phyloP scores from a whole-genome alignment of 176 grass and related monocot species.

The Carex parvula region DNA sequence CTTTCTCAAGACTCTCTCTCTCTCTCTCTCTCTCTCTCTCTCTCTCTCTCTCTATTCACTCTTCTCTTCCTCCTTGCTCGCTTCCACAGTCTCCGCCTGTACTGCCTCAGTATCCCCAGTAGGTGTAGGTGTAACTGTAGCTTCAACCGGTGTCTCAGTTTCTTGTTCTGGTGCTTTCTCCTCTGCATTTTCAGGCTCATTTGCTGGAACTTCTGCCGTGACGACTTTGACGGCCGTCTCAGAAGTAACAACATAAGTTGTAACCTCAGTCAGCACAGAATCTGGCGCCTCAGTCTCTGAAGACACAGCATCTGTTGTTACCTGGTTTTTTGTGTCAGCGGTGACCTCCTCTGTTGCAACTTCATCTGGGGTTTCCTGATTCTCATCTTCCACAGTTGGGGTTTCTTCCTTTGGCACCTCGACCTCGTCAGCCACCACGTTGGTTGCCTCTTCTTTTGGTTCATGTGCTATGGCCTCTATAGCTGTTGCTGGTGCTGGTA shows the following conservation, averaged over 20 bases:
- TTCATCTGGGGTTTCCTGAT: constrained; percentile 10
- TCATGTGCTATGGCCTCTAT: background rate
- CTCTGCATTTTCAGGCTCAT: background rate
- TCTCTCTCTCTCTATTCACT: constrained; percentile 15
- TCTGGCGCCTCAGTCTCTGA: background rate
- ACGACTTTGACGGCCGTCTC: background rate
- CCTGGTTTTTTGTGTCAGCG: background rate
- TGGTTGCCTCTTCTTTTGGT: constrained; percentile 1
- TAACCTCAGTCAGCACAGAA: background rate
- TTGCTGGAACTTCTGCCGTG: background rate
- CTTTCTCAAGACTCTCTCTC: background rate
- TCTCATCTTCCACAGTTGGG: background rate
- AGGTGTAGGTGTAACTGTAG: background rate
- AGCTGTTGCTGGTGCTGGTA: background rate
- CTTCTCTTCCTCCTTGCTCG: constrained; percentile 18
- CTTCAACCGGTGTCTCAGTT: background rate
- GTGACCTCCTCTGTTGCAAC: background rate
- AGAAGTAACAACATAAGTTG: background rate
- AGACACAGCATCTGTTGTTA: background rate
- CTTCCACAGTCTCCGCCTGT: constrained; percentile 8
- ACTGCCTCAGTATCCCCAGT: constrained; percentile 2
- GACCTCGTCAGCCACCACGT: background rate
- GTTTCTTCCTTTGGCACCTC: constrained; percentile 26
- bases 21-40: background rate
- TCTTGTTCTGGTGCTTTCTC: background rate